A percentile compares a stretch with the other conserved stretches of the same genome.
phyloP scores from a whole-genome alignment of 306 rosid genomes.

The Gynostemma pentaphyllum region DNA sequence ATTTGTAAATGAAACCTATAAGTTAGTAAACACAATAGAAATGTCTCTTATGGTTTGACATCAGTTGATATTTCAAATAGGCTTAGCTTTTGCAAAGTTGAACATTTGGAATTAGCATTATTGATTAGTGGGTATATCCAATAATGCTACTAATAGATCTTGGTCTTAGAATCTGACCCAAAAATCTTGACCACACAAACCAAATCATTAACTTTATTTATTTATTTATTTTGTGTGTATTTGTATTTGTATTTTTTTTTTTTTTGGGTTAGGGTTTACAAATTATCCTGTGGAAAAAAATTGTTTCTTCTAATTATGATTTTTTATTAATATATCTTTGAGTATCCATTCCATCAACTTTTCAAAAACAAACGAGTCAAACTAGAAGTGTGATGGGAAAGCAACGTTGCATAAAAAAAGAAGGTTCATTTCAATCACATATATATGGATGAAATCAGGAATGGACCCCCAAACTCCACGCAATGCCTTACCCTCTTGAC shows the following conservation, averaged over 20 bases:
- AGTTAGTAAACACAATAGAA: too few species aligned
- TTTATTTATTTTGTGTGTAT: too few species aligned
- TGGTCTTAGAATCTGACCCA: neutral
- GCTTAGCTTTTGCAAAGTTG: too few species aligned
- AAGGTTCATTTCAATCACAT: too few species aligned
- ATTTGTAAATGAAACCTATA: too few species aligned
- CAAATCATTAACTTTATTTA: too few species aligned
- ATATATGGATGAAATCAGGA: too few species aligned
- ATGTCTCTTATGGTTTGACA: too few species aligned
- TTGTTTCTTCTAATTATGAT: too few species aligned
- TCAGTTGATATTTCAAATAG: too few species aligned
- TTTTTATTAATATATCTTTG: constrained; percentile 4
- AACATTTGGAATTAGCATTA: constrained; percentile 4
- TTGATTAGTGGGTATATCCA: neutral
- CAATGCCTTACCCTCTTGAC: neutral
- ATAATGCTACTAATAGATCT: neutral
- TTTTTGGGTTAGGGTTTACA: neutral
- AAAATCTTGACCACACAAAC: neutral
- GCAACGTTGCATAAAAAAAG: neutral
- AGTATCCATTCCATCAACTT: neutral
- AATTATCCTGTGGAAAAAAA: neutral
- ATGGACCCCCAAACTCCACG: constrained; percentile 3
- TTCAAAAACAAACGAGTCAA: neutral
- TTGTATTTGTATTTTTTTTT: too few species aligned
- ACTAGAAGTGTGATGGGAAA: neutral